phyloP scores from a whole-genome alignment of 306 rosid genomes.

The Lotus japonicus region DNA sequence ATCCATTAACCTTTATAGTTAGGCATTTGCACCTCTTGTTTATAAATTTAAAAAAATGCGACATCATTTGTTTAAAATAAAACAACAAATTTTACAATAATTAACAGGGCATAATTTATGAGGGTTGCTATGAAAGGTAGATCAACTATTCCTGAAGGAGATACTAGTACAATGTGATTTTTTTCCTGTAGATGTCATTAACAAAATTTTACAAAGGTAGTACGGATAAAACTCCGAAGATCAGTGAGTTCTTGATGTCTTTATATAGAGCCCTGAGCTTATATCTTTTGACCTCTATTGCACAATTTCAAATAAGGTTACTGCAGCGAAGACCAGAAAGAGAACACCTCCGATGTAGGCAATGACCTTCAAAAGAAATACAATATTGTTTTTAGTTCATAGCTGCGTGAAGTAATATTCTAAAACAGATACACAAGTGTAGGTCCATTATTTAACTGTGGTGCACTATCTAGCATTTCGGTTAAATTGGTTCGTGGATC shows the following conservation, averaged over 20 bases:
- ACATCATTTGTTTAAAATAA: not conserved
- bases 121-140: constrained; percentile 7
- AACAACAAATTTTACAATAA: not conserved
- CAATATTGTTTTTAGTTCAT: constrained; percentile 1
- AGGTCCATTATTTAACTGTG: constrained; percentile 14
- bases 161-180: not conserved
- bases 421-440: not conserved
- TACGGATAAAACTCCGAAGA: not conserved
- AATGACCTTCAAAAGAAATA: constrained; percentile 56
- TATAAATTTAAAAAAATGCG: not conserved
- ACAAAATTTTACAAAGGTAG: not conserved
- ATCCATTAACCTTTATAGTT: too few relatives aligned
- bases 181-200: not conserved
- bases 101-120: not conserved
- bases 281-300: constrained; percentile 25
- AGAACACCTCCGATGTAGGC: constrained; percentile 89
- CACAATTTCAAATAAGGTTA: constrained; percentile 65
- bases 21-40: too few relatives aligned
- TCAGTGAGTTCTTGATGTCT: not conserved
- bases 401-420: not conserved
- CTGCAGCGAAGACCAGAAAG: constrained; percentile 83
- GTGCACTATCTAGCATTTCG: not conserved
- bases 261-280: not conserved
- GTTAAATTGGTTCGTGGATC: not conserved
- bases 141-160: constrained; percentile 7